A percentile compares a stretch with the other conserved stretches of the same genome.
Conservation (phyloP, 129 eudicot genomes). For the Mikania micrantha region DNA sequence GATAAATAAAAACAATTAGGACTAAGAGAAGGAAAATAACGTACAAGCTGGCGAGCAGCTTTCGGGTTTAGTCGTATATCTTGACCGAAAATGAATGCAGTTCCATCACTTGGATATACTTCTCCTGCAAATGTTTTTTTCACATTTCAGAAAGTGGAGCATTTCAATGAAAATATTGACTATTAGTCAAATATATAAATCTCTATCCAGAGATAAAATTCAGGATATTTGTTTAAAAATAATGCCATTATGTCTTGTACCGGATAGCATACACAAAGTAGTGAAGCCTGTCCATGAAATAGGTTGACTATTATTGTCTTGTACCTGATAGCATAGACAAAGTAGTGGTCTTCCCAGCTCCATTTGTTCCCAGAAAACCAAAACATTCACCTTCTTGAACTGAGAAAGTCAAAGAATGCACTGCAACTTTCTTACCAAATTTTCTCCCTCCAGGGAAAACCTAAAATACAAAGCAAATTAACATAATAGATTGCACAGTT, state of each 20-base stretch:
- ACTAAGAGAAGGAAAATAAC: slow-evolving; percentile 10
- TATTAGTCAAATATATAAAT: neutral
- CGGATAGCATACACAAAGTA: slow-evolving; percentile 85
- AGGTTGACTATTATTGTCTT: neutral
- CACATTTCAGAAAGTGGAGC: slow-evolving; percentile 5
- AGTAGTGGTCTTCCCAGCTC: slow-evolving; percentile 98
- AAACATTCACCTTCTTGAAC: slow-evolving; percentile 99
- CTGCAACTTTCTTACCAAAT: slow-evolving; percentile 64
- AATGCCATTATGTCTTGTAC: slow-evolving; percentile 26
- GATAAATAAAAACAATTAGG: neutral
- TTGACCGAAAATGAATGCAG: slow-evolving; percentile 79
- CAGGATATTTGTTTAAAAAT: slow-evolving; percentile 6
- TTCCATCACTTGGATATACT: slow-evolving; percentile 80
- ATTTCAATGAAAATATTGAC: neutral
- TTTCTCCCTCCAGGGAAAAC: slow-evolving; percentile 76
- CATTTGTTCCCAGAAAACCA: slow-evolving; percentile 97
- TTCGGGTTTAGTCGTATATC: slow-evolving; percentile 78
- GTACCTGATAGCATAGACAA: slow-evolving; percentile 93
- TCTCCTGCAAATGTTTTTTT: slow-evolving; percentile 49
- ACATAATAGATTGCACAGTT: neutral
- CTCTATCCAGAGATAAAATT: neutral
- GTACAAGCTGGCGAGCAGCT: slow-evolving; percentile 85
- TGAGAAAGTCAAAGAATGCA: slow-evolving; percentile 84
- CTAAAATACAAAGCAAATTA: slow-evolving; percentile 32
- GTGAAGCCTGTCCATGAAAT: neutral